Percentiles rank a stretch among this genome's conserved stretches.
These are phyloP conservation scores for Alternaria infectoria DNA, from an alignment of 2,329 filamentous ascomycete species.

Conservation along the genomic window DNA sequence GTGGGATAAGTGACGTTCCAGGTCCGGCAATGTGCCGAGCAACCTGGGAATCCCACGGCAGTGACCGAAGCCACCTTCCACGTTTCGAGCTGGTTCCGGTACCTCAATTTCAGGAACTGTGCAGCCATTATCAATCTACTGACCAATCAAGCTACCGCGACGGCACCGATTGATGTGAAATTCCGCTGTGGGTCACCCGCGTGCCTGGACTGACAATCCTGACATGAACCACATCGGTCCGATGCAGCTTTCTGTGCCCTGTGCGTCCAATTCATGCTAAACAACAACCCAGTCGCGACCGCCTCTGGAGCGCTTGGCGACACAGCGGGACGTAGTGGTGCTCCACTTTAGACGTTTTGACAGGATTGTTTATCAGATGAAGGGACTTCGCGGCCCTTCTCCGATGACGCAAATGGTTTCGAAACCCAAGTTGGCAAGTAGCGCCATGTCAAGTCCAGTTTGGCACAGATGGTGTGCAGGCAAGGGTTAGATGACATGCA, in stretches of 20 bases:
- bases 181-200: constrained; percentile 4
- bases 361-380: constrained; percentile 5
- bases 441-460: constrained; percentile 1
- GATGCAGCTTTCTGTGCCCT: constrained; percentile 6
- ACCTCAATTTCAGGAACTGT: constrained; percentile 3
- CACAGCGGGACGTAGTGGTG: constrained; percentile 5
- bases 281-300: not conserved
- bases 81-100: constrained; percentile 5
- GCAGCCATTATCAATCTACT: not conserved
- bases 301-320: constrained; percentile 15
- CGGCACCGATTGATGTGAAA: not conserved
- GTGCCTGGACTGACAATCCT: constrained; percentile 11
- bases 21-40: not conserved
- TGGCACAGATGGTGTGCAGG: constrained; percentile 1
- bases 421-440: constrained; percentile 3
- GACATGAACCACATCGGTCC: constrained; percentile 15
- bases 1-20: not conserved
- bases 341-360: constrained; percentile 6
- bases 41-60: not conserved
- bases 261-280: constrained; percentile 14
- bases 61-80: constrained; percentile 3
- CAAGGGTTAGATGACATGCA: constrained; percentile 3
- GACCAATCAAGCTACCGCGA: constrained; percentile 2
- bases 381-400: constrained; percentile 3
- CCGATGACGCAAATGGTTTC: constrained; percentile 13